Evolutionary conservation across 2,329 filamentous ascomycete species (phyloP).

Genomic region (Elsinoe necatrix): DNA sequence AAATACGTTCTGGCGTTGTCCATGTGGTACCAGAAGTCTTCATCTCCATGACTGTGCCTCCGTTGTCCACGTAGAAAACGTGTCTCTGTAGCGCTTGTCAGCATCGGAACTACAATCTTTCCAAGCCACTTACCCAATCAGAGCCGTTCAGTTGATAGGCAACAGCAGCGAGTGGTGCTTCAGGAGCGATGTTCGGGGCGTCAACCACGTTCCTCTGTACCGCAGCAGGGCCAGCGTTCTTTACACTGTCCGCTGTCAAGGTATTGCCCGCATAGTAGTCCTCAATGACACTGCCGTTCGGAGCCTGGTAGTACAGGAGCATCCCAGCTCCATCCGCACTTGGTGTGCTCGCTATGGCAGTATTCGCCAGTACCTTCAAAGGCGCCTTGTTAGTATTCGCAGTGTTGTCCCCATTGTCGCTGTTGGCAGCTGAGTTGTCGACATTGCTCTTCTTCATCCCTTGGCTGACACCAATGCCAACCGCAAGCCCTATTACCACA

Average conservation of each 20-base stretch:
- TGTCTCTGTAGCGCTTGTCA: not conserved
- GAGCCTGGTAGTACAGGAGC: constrained; percentile 6
- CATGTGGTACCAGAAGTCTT: not conserved
- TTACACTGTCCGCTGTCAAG: constrained; percentile 2
- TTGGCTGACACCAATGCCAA: not conserved
- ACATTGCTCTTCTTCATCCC: not conserved
- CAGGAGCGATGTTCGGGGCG: constrained; percentile 1
- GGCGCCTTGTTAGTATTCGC: not conserved
- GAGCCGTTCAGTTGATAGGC: constrained; percentile 3
- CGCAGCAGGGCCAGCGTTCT: not conserved
- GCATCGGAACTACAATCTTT: not conserved
- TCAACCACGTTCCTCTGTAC: not conserved
- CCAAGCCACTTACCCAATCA: not conserved
- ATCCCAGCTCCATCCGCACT: constrained; percentile 7
- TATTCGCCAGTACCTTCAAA: not conserved
- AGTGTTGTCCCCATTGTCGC: not conserved
- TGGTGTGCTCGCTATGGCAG: constrained; percentile 4
- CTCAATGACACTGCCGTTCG: constrained; percentile 8
- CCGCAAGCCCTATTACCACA: not conserved
- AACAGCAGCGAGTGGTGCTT: not conserved
- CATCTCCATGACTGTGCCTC: not conserved
- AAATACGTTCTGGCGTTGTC: not conserved
- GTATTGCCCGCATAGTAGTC: not conserved
- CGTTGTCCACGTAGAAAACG: constrained; percentile 6
- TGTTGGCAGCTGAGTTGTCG: not conserved